Base-by-base conservation (phyloP, 2,329 filamentous ascomycete species). In the Nannizziopsis barbatae region DNA sequence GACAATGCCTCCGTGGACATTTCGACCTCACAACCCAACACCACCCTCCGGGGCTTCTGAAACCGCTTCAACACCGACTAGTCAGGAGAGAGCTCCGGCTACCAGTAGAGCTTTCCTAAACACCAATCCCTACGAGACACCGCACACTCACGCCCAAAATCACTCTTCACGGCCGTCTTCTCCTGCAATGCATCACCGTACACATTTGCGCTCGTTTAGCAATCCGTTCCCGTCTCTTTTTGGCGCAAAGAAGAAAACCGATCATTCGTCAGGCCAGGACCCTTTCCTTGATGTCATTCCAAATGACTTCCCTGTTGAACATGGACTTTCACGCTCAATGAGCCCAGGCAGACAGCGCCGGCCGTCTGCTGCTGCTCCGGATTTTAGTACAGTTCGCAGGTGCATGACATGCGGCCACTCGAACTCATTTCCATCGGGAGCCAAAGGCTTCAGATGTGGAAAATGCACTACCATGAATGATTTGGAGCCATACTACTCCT, bases 401-500 rank as follows among this genome's bases (percentile, higher is more conserved):
- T 95, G 88, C 63, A 88, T 90, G 77, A 89, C 87, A 31, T 95
- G 88, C 64, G 84, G 83, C 58, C 84, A 83, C 47, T 77, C 81
- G 49, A 82, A 93, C 55, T 76, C 83, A 49, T 94, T 87, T 82
- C 86, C 86, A 1, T 77, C 75, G 53, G 77, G 82, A 46, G 67
- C 88, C 52, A 76, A 76, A 32, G 77, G 83, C 33, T 94, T 92
- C 65, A 77, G 86, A 57, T 95, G 88, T 64, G 84, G 84, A 37
- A 83, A 86, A 47, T 95, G 88, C 64, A 70, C 85, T 58, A 92
- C 84, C 14, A 80, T 95, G 61, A 94, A 93, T 61, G 87, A 94
- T 61, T 65, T 94, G 45, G 72, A 76, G 51, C 73, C 74, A 37
- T 60, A 59, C 30, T 54, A 50, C 15, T 61, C 64, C 15, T 47